Base-by-base conservation (phyloP, 495 filamentous ascomycete species). In the Astrothelium macrocarpum region DNA sequence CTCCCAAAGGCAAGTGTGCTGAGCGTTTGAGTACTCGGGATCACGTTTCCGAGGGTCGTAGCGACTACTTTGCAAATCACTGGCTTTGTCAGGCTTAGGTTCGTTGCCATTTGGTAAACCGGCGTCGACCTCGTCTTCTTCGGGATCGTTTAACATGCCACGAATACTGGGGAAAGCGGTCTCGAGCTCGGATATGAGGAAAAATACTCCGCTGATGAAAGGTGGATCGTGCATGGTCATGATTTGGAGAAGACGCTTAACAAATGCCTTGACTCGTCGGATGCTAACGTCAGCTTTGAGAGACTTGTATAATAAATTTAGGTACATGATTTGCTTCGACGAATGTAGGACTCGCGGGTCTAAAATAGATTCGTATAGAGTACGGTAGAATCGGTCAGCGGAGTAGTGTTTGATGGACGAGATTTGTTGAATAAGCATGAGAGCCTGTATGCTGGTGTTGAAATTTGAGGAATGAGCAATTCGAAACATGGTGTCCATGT, bases 381-480 rank as follows among this genome's bases (percentile, higher is more conserved):
- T 96, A 34, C 91, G 82, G 75, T 97, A 97, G 77, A 95, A 97
- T 49, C 95, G 85, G 67, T 98, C 95, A 9, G 86, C 83, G 29
- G 85, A 84, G 61, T 83, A 78, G 71, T 93, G 85, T 71, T 95
- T 90, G 9, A 88, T 82, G 18, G 84, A 75, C 4, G 90, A 87
- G 32, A 98, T 82, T 73, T 97, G 95, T 72, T 97, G 94, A 65
- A 98, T 94, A 61, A 98, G 79, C 85, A 96, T 90, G 62, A 98
- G 78, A 36, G 94, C 94, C 74, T 97, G 94, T 32, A 98, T 89
- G 71, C 90, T 92, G 9, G 95, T 98, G 77, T 97, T 97, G 80
- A 98, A 97, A 72, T 97, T 98, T 14, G 94, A 90, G 0, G 94
- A 97, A 74, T 98, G 93, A 0, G 94, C 95, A 66, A 98, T 92